Evolutionary conservation across 352 stramenopile genomes (phyloP).

Genomic region (Phytophthora fragariaefolia): DNA sequence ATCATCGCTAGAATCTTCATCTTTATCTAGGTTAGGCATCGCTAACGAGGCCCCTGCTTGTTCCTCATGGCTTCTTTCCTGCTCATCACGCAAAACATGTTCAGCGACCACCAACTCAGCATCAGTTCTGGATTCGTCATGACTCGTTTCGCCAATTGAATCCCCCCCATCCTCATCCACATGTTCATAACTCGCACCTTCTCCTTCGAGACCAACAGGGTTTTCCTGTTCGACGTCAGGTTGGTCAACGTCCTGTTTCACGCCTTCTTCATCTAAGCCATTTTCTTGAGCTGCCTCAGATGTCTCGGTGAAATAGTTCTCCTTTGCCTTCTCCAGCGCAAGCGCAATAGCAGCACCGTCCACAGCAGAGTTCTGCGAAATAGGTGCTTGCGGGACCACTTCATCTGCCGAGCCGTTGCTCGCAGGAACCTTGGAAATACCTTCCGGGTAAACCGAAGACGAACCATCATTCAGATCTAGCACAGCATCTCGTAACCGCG

Average conservation of each 20-base stretch:
- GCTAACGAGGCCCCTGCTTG: conserved; percentile 22
- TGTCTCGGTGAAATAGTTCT: conserved; percentile 46
- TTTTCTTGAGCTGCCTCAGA: conserved; percentile 28
- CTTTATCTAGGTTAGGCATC: conserved; percentile 30
- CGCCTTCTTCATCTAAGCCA: conserved; percentile 32
- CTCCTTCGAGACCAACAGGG: conserved; percentile 25
- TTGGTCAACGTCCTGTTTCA: conserved; percentile 33
- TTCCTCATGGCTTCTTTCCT: conserved; percentile 42
- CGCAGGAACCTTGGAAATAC: conserved; percentile 4
- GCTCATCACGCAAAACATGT: conserved; percentile 44
- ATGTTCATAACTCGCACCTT: conserved; percentile 42
- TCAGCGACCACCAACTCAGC: conserved; percentile 36
- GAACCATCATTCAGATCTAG: conserved; percentile 29
- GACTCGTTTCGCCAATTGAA: conserved; percentile 36
- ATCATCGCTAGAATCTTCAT: conserved; percentile 32
- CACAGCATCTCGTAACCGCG: conserved; percentile 47
- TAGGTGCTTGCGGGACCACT: conserved; percentile 14
- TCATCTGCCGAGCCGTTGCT: conserved; percentile 12
- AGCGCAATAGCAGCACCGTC: conserved; percentile 36
- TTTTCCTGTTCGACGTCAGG: conserved; percentile 39
- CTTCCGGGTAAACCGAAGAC: conserved; percentile 22
- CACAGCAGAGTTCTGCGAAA: conserved; percentile 38
- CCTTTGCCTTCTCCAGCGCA: conserved; percentile 36
- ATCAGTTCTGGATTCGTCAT: conserved; percentile 38
- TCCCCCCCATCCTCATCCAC: conserved; percentile 30